phyloP scores from a whole-genome alignment of 2,329 filamentous ascomycete genomes.

The Fonsecaea nubica region DNA sequence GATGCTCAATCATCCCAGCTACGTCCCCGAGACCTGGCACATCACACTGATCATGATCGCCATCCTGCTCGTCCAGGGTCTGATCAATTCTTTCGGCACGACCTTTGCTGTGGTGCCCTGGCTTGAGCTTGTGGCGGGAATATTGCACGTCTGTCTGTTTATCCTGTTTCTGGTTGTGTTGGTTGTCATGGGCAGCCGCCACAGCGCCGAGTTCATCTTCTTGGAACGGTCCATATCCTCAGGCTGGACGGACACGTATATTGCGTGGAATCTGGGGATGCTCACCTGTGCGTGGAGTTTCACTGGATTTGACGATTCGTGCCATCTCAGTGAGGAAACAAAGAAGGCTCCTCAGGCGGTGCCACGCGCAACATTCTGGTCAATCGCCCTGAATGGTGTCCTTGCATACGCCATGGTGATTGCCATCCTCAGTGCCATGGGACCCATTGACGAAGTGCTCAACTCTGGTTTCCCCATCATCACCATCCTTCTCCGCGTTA shows the following conservation, averaged over 20 bases:
- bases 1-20: constrained; percentile 9
- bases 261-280: constrained; percentile 14
- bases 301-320: constrained; percentile 13
- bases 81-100: constrained; percentile 10
- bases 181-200: constrained; percentile 8
- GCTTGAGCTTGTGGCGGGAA: constrained; percentile 12
- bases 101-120: constrained; percentile 8
- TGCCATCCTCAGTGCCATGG: constrained; percentile 13
- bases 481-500: constrained; percentile 9
- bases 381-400: constrained; percentile 7
- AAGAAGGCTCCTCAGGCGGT: constrained; percentile 13
- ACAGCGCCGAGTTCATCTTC: constrained; percentile 8
- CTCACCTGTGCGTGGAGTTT: constrained; percentile 16
- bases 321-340: constrained; percentile 12
- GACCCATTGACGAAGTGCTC: constrained; percentile 11
- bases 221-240: constrained; percentile 13
- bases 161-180: constrained; percentile 9
- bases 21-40: constrained; percentile 11
- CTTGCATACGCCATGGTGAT: constrained; percentile 16
- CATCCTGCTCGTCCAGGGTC: constrained; percentile 7
- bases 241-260: constrained; percentile 6
- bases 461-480: constrained; percentile 9
- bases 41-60: constrained; percentile 14
- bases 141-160: constrained; percentile 12
- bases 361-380: constrained; percentile 13